Percentiles rank a stretch among this genome's conserved stretches.
Evolutionary conservation across 257 asterid species (phyloP).

Genomic region (Anisodus tanguticus): DNA sequence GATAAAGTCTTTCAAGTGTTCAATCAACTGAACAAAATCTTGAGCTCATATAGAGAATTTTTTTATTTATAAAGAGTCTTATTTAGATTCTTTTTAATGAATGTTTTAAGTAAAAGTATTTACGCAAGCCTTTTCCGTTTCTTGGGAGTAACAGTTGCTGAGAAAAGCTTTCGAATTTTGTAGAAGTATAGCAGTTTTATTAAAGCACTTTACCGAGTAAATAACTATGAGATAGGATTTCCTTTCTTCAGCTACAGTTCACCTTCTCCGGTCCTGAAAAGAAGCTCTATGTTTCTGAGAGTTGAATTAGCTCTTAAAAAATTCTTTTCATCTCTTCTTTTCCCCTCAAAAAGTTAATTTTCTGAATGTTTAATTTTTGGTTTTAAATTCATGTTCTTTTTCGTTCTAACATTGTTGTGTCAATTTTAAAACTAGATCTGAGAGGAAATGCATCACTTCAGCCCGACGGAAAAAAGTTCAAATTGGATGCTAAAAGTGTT

Average conservation of each 20-base stretch:
- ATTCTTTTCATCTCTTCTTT: too few species aligned
- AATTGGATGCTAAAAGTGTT: background rate
- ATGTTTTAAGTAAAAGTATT: background rate
- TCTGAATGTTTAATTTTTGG: too few species aligned
- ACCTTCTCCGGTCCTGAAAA: background rate
- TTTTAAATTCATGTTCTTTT: too few species aligned
- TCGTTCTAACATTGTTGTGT: too few species aligned
- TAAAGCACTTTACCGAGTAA: background rate
- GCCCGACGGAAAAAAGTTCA: too few species aligned
- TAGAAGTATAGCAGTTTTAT: background rate
- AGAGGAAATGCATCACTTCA: too few species aligned
- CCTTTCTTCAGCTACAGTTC: background rate
- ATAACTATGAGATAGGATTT: background rate
- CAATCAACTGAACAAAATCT: background rate
- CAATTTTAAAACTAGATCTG: too few species aligned
- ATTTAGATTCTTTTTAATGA: background rate
- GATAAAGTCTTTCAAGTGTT: too few species aligned
- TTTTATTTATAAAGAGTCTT: background rate
- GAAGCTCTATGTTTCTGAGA: background rate
- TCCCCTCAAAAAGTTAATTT: too few species aligned
- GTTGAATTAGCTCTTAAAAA: too few species aligned
- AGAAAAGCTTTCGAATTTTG: slow-evolving; percentile 6
- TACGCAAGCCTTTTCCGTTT: background rate
- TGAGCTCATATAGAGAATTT: background rate
- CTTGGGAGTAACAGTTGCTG: background rate